A percentile compares a stretch with the other conserved stretches of the same genome.
Evolutionary conservation across 1,284 basidiomycete genomes (phyloP).

Genomic region (Paramarasmius palmivorus): DNA sequence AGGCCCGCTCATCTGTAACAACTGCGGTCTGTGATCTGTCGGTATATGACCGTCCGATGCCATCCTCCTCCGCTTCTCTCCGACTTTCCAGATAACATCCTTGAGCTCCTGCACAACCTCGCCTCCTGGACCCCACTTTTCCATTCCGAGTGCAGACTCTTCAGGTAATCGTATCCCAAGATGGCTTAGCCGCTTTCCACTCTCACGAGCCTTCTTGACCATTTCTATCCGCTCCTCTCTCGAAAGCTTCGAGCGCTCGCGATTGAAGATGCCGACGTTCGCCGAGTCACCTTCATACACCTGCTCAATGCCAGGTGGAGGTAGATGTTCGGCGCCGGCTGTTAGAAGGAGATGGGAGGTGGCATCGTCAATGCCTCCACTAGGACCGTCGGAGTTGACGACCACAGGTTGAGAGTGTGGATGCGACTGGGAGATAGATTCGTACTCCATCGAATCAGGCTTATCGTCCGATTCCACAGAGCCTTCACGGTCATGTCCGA

Average conservation of each 20-base stretch:
- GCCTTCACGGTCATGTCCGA: slow-evolving; percentile 50
- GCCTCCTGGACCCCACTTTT: slow-evolving; percentile 70
- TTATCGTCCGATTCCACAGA: slow-evolving; percentile 51
- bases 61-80: slow-evolving; percentile 64
- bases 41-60: slow-evolving; percentile 16
- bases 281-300: slow-evolving; percentile 72
- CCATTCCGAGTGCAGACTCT: slow-evolving; percentile 22
- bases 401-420: slow-evolving; percentile 9
- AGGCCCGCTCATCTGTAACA: neutral
- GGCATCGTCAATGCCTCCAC: slow-evolving; percentile 48
- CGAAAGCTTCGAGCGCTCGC: slow-evolving; percentile 62
- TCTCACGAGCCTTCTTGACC: slow-evolving; percentile 56
- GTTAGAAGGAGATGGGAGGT: slow-evolving; percentile 54
- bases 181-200: slow-evolving; percentile 21
- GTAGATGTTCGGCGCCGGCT: slow-evolving; percentile 51
- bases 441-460: slow-evolving; percentile 30
- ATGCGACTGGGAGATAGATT: neutral
- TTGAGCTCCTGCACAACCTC: slow-evolving; percentile 83
- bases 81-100: slow-evolving; percentile 82
- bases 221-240: slow-evolving; percentile 71
- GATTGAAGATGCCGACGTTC: slow-evolving; percentile 36
- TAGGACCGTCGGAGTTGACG: slow-evolving; percentile 25
- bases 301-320: slow-evolving; percentile 67
- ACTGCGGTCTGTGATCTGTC: slow-evolving; percentile 1
- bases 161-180: slow-evolving; percentile 7